Conservation (phyloP, 306 rosid species). For the Crataegus laevigata region DNA sequence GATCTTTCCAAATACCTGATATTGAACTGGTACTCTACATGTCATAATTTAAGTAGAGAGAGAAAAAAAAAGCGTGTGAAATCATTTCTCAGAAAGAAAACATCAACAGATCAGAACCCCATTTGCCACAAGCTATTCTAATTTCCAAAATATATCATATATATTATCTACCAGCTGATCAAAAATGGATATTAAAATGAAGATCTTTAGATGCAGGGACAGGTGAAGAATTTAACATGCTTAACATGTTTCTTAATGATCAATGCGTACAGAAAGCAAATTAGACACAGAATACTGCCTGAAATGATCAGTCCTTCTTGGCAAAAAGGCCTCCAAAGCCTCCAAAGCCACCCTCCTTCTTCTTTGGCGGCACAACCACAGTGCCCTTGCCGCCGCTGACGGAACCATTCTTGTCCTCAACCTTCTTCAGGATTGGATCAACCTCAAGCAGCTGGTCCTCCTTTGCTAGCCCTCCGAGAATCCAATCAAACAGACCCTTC, state of each 20-base stretch:
- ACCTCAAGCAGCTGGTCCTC: conserved; percentile 68
- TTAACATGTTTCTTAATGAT: conserved; percentile 11
- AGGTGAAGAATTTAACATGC: conserved; percentile 12
- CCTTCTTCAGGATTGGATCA: conserved; percentile 78
- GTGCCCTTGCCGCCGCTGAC: conserved; percentile 38
- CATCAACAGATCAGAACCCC: background rate
- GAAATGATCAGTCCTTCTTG: conserved; percentile 23
- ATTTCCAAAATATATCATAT: background rate
- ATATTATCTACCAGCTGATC: background rate
- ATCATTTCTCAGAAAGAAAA: background rate
- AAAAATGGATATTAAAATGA: conserved; percentile 27
- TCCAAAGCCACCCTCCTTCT: conserved; percentile 71
- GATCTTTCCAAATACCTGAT: too few relatives aligned
- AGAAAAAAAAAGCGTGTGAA: background rate
- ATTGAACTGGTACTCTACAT: too few relatives aligned
- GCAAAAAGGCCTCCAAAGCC: conserved; percentile 83
- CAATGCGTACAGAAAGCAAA: conserved; percentile 14
- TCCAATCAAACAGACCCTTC: conserved; percentile 66
- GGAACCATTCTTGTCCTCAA: conserved; percentile 47
- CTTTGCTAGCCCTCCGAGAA: conserved; percentile 59
- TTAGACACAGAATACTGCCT: background rate
- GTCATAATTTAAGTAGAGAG: too few relatives aligned
- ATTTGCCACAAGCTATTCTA: background rate
- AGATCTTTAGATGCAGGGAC: conserved; percentile 13
- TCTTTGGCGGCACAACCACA: conserved; percentile 58